Conservation (phyloP, 805 yeast genomes). For the Lachancea sp. region DNA sequence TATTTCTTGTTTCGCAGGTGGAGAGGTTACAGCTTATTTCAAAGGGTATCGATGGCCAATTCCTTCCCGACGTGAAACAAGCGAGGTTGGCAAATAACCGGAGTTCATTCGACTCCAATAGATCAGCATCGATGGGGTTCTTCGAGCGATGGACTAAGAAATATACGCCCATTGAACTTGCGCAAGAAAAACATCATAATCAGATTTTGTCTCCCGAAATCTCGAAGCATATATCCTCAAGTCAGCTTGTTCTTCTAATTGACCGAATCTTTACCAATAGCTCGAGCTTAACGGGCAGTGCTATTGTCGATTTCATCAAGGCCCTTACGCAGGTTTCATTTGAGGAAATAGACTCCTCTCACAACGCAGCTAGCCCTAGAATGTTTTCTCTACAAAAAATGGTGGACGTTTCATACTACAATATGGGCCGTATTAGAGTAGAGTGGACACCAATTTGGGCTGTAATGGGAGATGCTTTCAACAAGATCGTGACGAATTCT, state of each 20-base stretch:
- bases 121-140: slow-evolving; percentile 39
- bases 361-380: slow-evolving; percentile 75
- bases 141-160: slow-evolving; percentile 53
- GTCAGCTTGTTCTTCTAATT: slow-evolving; percentile 70
- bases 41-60: slow-evolving; percentile 76
- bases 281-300: slow-evolving; percentile 69
- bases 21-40: slow-evolving; percentile 86
- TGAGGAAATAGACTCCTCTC: slow-evolving; percentile 88
- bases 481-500: slow-evolving; percentile 72
- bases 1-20: slow-evolving; percentile 79
- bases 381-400: slow-evolving; percentile 89
- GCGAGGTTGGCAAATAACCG: slow-evolving; percentile 59
- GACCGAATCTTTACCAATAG: slow-evolving; percentile 86
- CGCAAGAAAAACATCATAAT: slow-evolving; percentile 63
- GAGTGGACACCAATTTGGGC: slow-evolving; percentile 97
- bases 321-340: slow-evolving; percentile 81
- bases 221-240: slow-evolving; percentile 50
- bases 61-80: slow-evolving; percentile 76
- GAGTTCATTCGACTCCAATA: slow-evolving; percentile 47
- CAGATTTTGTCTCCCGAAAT: slow-evolving; percentile 58
- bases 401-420: slow-evolving; percentile 96
- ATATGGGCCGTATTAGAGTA: slow-evolving; percentile 90
- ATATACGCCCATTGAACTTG: slow-evolving; percentile 56
- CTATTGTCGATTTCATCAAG: slow-evolving; percentile 78
- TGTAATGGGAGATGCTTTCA: slow-evolving; percentile 85